These are phyloP conservation scores for Colletotrichum sp. DNA, from an alignment of 2,329 filamentous ascomycete genomes.

Conservation along the genomic window DNA sequence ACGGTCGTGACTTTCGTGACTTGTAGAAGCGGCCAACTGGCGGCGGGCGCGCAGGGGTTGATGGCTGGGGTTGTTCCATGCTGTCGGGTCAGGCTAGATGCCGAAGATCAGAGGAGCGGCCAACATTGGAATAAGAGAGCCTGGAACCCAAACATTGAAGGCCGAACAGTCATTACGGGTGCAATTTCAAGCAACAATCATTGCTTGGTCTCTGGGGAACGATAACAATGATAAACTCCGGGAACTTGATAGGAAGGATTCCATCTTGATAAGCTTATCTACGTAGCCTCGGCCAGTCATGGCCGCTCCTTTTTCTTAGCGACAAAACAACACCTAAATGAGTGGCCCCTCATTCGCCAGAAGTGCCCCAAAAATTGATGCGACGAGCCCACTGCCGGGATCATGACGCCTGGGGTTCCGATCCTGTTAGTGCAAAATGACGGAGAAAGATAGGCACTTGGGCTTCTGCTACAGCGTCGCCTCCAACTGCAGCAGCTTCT, in stretches of 20 bases:
- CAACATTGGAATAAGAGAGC: neutral
- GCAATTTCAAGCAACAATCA: neutral
- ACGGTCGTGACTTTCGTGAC: neutral
- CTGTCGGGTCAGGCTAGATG: neutral
- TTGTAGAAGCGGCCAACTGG: neutral
- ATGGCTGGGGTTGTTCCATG: neutral
- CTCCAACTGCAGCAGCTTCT: neutral
- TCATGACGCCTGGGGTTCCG: neutral
- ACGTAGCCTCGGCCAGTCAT: neutral
- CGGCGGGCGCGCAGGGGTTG: neutral
- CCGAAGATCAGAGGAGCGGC: neutral
- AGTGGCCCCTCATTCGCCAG: neutral
- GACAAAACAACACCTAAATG: neutral
- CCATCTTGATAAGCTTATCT: neutral
- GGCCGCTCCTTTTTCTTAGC: neutral
- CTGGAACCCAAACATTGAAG: neutral
- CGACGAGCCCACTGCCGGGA: neutral
- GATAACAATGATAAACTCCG: neutral
- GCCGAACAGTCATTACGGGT: neutral
- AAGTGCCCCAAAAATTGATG: neutral
- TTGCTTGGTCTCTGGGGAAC: neutral
- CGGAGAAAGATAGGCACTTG: neutral
- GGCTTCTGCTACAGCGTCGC: neutral
- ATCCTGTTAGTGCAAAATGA: neutral
- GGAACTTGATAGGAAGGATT: neutral